phyloP scores from a whole-genome alignment of 108 stramenopile genomes.

The Aureococcus anophagefferens region DNA sequence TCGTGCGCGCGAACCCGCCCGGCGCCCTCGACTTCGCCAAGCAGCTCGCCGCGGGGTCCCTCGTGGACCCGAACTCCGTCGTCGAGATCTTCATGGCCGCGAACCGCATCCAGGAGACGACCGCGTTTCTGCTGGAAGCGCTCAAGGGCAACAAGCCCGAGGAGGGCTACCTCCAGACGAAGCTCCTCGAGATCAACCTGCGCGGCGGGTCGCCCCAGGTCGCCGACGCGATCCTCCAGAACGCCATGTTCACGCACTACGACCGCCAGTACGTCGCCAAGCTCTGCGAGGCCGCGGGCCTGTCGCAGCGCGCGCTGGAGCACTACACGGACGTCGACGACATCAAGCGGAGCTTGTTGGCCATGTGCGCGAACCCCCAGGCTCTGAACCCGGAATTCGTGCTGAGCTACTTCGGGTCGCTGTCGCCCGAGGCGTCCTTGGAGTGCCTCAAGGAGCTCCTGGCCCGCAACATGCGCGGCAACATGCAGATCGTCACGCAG shows the following conservation, averaged over 20 bases:
- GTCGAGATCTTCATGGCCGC: slow-evolving; percentile 93
- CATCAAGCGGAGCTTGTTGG: slow-evolving; percentile 70
- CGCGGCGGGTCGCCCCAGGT: slow-evolving; percentile 96
- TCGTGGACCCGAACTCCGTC: slow-evolving; percentile 90
- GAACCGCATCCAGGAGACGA: slow-evolving; percentile 94
- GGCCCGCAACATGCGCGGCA: slow-evolving; percentile 65
- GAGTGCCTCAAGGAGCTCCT: slow-evolving; percentile 91
- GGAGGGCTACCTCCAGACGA: slow-evolving; percentile 98
- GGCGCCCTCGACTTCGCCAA: slow-evolving; percentile 95
- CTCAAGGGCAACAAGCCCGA: slow-evolving; percentile 96
- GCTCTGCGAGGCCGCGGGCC: slow-evolving; percentile 91
- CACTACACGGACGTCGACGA: slow-evolving; percentile 95
- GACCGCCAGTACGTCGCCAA: slow-evolving; percentile 91
- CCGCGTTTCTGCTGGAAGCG: slow-evolving; percentile 93
- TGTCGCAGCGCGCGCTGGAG: slow-evolving; percentile 99
- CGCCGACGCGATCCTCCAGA: slow-evolving; percentile 97
- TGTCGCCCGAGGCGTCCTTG: slow-evolving; percentile 83
- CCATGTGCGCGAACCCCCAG: slow-evolving; percentile 84
- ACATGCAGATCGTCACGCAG: slow-evolving; percentile 91
- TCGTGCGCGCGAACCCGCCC: slow-evolving; percentile 90
- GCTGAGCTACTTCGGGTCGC: slow-evolving; percentile 87
- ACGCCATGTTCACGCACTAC: slow-evolving; percentile 95
- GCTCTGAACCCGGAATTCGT: slow-evolving; percentile 93
- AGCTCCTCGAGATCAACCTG: slow-evolving; percentile 99
- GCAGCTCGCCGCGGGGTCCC: slow-evolving; percentile 78